Evolutionary conservation across 495 filamentous ascomycete species (phyloP), one percentile per base, ranked within the genome.

Genomic region (Aspergillus leporis): DNA sequence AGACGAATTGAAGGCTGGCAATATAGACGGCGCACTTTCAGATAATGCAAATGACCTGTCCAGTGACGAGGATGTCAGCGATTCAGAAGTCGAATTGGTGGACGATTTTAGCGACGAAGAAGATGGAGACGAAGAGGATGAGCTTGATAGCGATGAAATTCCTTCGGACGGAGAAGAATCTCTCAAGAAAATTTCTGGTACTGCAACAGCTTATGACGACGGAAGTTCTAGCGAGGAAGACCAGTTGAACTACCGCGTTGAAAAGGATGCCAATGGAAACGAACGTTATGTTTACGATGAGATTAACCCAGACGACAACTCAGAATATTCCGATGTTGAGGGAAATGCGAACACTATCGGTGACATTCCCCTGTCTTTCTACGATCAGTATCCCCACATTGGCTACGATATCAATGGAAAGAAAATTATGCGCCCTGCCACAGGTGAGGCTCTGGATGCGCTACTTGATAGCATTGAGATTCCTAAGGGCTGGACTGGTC

Each of bases 401-500:
- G 94, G 94, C 43, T 98, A 98, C 74, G 90, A 97, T 69, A 97
- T 98, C 74, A 96, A 98, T 75, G 94, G 94, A 71, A 97, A 92
- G 80, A 96, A 90, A 73, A 95, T 98, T 56, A 87, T 95, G 86
- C 90, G 94, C 48, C 94, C 94, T 3, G 94, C 94, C 31, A 92
- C 91, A 68, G 94, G 94, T 34, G 89, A 95, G 68, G 94, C 95
- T 40, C 77, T 98, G 31, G 95, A 98, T 83, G 91, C 91, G 6
- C 80, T 98, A 45, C 81, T 98, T 30, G 93, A 98, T 65, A 96
- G 90, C 71, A 98, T 98, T 62, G 94, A 98, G 63, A 78, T 98
- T n/a, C 94, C 94, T 28, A 91, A 96, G 81, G 95, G 94, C 54
- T 98, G 92, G 92, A 98, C 94, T 54, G 94, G 94, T 53, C 82